Conservation (phyloP, 1,139 yeast species). For the Debaryomycetaceae sp. region DNA sequence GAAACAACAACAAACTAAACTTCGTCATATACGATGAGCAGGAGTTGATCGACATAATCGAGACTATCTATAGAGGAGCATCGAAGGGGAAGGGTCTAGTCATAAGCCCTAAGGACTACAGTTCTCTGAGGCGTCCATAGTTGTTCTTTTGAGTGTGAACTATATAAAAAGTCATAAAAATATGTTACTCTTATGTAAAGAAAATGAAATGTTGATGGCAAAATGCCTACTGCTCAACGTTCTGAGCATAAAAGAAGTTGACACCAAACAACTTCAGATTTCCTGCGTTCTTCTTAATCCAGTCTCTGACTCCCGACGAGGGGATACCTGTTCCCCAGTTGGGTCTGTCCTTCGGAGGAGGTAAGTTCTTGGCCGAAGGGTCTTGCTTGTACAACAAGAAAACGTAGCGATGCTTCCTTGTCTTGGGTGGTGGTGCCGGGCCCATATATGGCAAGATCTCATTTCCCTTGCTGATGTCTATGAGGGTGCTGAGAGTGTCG, state of each 20-base stretch:
- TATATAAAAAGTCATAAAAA: neutral
- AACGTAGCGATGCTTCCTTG: slow-evolving; percentile 82
- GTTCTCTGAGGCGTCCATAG: slow-evolving; percentile 18
- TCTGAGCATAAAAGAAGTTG: slow-evolving; percentile 78
- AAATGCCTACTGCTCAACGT: slow-evolving; percentile 37
- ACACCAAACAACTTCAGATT: slow-evolving; percentile 63
- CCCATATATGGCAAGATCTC: slow-evolving; percentile 54
- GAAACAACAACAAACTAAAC: slow-evolving; percentile 91
- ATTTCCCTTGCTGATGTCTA: slow-evolving; percentile 38
- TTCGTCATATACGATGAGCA: slow-evolving; percentile 77
- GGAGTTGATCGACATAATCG: slow-evolving; percentile 87
- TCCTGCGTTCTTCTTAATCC: slow-evolving; percentile 61
- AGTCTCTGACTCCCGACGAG: slow-evolving; percentile 71
- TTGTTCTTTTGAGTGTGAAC: neutral
- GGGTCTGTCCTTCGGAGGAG: slow-evolving; percentile 59
- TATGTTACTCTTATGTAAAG: neutral
- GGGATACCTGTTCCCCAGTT: slow-evolving; percentile 85
- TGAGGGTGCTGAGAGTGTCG: slow-evolving; percentile 31
- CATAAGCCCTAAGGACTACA: slow-evolving; percentile 72
- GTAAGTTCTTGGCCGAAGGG: slow-evolving; percentile 27
- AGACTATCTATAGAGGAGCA: slow-evolving; percentile 88
- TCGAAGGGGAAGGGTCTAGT: slow-evolving; percentile 91
- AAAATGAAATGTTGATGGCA: neutral
- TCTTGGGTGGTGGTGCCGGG: slow-evolving; percentile 81
- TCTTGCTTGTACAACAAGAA: slow-evolving; percentile 70